These are phyloP conservation scores for Cocos nucifera DNA, from an alignment of 176 grass and related monocot species.

Conservation along the genomic window DNA sequence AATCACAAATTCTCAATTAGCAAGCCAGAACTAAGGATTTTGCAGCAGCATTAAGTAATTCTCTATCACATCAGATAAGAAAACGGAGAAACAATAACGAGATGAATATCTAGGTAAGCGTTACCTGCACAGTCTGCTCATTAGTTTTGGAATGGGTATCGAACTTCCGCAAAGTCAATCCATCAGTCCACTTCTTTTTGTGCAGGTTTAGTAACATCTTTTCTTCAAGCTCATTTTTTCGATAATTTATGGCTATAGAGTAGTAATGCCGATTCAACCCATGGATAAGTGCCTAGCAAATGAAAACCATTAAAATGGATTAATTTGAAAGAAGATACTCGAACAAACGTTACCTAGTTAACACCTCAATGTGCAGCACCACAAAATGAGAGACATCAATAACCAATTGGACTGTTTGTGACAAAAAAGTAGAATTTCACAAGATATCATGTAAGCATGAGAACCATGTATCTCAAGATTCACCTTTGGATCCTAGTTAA, in stretches of 20 bases:
- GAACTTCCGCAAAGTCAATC: constrained; percentile 64
- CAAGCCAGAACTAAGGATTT: no score
- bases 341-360: no score
- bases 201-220: constrained; percentile 94
- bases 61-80: neutral
- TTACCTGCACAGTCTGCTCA: constrained; percentile 84
- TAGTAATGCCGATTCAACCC: constrained; percentile 97
- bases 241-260: constrained; percentile 97
- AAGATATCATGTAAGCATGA: no score
- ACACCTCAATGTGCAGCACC: no score
- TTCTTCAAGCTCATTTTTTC: constrained; percentile 97
- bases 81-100: neutral
- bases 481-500: no score
- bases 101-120: neutral
- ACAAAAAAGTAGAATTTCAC: no score
- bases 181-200: constrained; percentile 99
- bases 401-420: no score
- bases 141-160: constrained; percentile 87
- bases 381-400: no score
- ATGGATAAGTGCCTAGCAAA: constrained; percentile 74
- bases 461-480: no score
- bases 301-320: constrained; percentile 9
- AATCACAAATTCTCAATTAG: no score
- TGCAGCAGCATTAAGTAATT: neutral
- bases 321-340: no score